A percentile compares a stretch with the other conserved stretches of the same genome.
Evolutionary conservation across 176 grass and related monocot genomes (phyloP).

Genomic region (Carex kokanica): DNA sequence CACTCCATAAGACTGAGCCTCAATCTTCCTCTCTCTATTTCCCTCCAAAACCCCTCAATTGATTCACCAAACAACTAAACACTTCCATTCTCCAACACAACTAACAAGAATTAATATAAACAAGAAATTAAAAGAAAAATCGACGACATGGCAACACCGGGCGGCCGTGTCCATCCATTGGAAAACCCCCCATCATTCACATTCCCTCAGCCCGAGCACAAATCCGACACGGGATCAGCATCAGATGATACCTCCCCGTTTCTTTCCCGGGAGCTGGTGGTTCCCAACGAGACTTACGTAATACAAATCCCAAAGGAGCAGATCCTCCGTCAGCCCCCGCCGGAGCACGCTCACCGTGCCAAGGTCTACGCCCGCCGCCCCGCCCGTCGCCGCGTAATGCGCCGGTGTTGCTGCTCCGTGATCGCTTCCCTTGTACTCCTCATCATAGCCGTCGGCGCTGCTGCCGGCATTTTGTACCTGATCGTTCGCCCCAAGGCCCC

Average conservation of each 20-base stretch:
- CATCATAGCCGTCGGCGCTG: slow-evolving; percentile 15
- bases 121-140: not conserved
- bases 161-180: slow-evolving; percentile 24
- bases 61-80: not conserved
- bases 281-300: slow-evolving; percentile 48
- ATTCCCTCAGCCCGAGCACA: not conserved
- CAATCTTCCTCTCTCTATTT: not conserved
- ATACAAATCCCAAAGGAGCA: slow-evolving; percentile 77
- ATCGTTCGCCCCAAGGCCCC: slow-evolving; percentile 56
- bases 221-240: not conserved
- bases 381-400: slow-evolving; percentile 23
- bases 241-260: slow-evolving; percentile 20
- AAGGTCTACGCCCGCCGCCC: slow-evolving; percentile 47
- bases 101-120: not conserved
- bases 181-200: not conserved
- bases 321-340: slow-evolving; percentile 61
- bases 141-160: not conserved
- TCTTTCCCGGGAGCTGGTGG: not conserved
- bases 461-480: slow-evolving; percentile 43
- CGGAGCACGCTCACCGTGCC: slow-evolving; percentile 44
- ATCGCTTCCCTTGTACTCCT: slow-evolving; percentile 19
- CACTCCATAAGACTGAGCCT: slow-evolving; percentile 5
- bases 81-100: not conserved
- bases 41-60: not conserved
- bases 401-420: slow-evolving; percentile 33